Evolutionary conservation across 257 asterid species (phyloP).

Genomic region (Mitragyna speciosa): DNA sequence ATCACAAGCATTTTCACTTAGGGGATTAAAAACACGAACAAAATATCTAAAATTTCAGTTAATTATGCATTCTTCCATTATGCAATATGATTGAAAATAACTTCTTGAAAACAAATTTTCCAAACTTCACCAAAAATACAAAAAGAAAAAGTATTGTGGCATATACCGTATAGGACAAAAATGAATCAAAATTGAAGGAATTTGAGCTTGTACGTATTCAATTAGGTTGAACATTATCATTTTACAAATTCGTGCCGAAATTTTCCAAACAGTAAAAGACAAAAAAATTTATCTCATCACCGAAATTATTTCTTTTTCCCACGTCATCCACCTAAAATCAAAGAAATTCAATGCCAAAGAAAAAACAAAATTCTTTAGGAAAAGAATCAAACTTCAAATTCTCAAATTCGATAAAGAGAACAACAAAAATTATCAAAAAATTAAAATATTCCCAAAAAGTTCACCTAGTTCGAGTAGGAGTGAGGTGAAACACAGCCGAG

Average conservation of each 20-base stretch:
- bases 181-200: not conserved
- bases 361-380: not conserved
- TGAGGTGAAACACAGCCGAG: slow-evolving; percentile 87
- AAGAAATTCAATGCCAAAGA: not conserved
- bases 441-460: too few relatives aligned
- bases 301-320: not conserved
- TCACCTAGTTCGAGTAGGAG: slow-evolving; percentile 93
- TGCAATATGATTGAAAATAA: not conserved
- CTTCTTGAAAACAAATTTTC: not conserved
- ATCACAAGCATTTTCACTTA: not conserved
- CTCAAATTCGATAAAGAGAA: not conserved
- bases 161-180: not conserved
- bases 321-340: not conserved
- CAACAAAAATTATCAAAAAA: not conserved
- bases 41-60: not conserved
- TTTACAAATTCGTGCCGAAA: not conserved
- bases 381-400: not conserved
- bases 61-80: not conserved
- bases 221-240: not conserved
- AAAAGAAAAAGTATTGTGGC: not conserved
- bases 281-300: not conserved
- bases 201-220: not conserved
- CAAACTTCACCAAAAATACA: not conserved
- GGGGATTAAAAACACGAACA: not conserved
- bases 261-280: not conserved